Base-by-base conservation (phyloP, 805 yeast genomes). In the Saccharomycopsis javanensis region DNA sequence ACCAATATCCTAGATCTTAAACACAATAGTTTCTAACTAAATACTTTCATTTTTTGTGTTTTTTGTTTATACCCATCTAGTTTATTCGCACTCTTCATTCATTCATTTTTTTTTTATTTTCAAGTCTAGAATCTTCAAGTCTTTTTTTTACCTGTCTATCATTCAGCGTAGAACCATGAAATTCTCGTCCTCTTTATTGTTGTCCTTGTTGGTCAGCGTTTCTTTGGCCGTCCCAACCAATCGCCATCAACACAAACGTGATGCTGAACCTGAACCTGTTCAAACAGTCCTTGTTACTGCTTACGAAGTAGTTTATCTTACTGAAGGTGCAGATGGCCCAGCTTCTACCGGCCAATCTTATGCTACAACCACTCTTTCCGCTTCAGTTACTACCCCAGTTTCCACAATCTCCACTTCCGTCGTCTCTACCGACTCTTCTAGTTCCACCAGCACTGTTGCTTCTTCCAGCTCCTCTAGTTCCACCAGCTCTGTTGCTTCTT, bases 401-500 rank as follows among this genome's bases (percentile, higher is more conserved):
- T 61, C 72, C 28, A 57, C 71, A 18, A 46, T 38, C 72, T 72
- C 75, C 37, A 63, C 70, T 55, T 69, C 25, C 46, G 50, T 73
- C 23, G 20, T 31, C 37, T 42, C 52, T 8, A 11, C 50, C n/a
- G 30, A 53, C 10, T 20, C 54, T 16, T 46, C 53, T 46, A 28
- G 56, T 18, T 20, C 56, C 60, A 60, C 73, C 35, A 74, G 70
- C 55, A 82, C 71, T 67, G 65, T 72, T 15, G 68, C 68, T 64
- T 85, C 88, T 62, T 64, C 77, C 53, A 72, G 68, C 55, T 71
- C 73, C 59, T 85, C 85, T 68, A 96, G 96, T 68, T 75, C 72
- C 38, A 67, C 81, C 65, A 70, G 77, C 60, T 88, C 96, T 76
- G 69, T 76, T 60, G 3, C 51, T 6, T 69, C 75, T 57, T 85